Percentiles rank a stretch among this genome's conserved stretches.
Conservation (phyloP, 495 filamentous ascomycete species). For the Neurospora sp. region DNA sequence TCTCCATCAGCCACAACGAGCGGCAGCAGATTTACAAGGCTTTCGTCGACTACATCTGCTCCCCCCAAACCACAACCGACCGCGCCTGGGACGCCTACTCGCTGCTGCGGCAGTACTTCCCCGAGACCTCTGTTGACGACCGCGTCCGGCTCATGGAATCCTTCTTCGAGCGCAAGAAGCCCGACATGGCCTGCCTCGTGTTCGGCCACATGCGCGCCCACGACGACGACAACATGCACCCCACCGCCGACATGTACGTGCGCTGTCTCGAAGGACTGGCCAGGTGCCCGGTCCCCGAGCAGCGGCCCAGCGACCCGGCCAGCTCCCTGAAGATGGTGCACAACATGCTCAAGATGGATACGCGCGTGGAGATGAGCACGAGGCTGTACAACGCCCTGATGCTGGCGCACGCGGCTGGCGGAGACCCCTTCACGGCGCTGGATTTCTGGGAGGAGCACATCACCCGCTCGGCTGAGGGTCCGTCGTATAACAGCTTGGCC, state of each 20-base stretch:
- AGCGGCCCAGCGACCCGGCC: background rate
- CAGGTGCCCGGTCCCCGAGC: conserved; percentile 46
- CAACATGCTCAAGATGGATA: conserved; percentile 88
- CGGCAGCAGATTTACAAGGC: conserved; percentile 51
- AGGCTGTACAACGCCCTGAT: conserved; percentile 71
- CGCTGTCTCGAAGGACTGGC: conserved; percentile 69
- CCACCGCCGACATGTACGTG: conserved; percentile 64
- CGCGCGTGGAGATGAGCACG: conserved; percentile 65
- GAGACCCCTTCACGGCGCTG: conserved; percentile 50
- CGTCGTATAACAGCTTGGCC: conserved; percentile 63
- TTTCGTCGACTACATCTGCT: conserved; percentile 52
- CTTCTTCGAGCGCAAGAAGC: conserved; percentile 66
- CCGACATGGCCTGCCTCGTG: conserved; percentile 72
- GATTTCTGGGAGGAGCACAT: conserved; percentile 71
- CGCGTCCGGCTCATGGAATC: conserved; percentile 67
- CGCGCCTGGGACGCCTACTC: conserved; percentile 74
- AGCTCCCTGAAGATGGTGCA: conserved; percentile 58
- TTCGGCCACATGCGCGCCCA: conserved; percentile 85
- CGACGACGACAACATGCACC: conserved; percentile 42
- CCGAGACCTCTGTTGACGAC: conserved; percentile 51
- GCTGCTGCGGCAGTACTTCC: conserved; percentile 65
- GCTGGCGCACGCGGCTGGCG: conserved; percentile 67
- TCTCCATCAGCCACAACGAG: conserved; percentile 53
- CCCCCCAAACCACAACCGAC: conserved; percentile 47
- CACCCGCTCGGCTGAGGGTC: conserved; percentile 65